A percentile compares a stretch with the other conserved stretches of the same genome.
These are phyloP conservation scores for Phytophthora multivora DNA, from an alignment of 352 stramenopile species.

Conservation along the genomic window DNA sequence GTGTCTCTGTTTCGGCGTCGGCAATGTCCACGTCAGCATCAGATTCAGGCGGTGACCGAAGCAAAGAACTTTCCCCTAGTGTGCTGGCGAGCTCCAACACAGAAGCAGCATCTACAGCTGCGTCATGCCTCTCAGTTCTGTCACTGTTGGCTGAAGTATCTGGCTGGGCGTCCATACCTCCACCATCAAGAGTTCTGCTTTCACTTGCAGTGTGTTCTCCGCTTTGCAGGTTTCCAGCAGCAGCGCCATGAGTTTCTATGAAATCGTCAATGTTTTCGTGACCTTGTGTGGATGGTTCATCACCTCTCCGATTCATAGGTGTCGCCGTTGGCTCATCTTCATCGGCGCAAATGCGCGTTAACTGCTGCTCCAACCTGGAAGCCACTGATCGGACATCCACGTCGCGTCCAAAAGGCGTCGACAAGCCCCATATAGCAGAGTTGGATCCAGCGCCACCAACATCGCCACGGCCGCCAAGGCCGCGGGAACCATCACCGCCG, in stretches of 20 bases:
- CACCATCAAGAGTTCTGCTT: slow-evolving; percentile 12
- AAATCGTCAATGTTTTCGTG: slow-evolving; percentile 24
- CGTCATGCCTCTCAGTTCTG: slow-evolving; percentile 15
- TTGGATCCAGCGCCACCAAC: slow-evolving; percentile 31
- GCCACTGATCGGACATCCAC: slow-evolving; percentile 72
- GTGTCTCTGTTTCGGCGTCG: slow-evolving; percentile 41
- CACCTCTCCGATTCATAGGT: slow-evolving; percentile 3
- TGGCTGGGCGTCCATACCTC: slow-evolving; percentile 3
- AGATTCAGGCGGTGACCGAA: slow-evolving; percentile 70
- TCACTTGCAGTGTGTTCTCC: slow-evolving; percentile 47
- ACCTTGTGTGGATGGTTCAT: slow-evolving; percentile 13
- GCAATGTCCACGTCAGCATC: slow-evolving; percentile 58
- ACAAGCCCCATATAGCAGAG: slow-evolving; percentile 44
- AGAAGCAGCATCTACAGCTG: slow-evolving; percentile 65
- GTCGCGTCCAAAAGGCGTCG: slow-evolving; percentile 31
- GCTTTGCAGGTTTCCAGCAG: slow-evolving; percentile 27
- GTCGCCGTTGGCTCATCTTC: slow-evolving; percentile 31
- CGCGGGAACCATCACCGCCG: slow-evolving; percentile 40
- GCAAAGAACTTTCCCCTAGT: slow-evolving; percentile 79
- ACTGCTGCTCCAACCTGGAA: slow-evolving; percentile 75
- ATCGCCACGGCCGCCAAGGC: slow-evolving; percentile 37
- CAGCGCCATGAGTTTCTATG: slow-evolving; percentile 23
- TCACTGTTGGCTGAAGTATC: slow-evolving; percentile 13
- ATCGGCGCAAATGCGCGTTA: slow-evolving; percentile 52
- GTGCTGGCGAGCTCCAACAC: slow-evolving; percentile 86